A percentile compares a stretch with the other conserved stretches of the same genome.
Conservation (phyloP, 2,329 filamentous ascomycete genomes). For the Xylariaceae sp. region DNA sequence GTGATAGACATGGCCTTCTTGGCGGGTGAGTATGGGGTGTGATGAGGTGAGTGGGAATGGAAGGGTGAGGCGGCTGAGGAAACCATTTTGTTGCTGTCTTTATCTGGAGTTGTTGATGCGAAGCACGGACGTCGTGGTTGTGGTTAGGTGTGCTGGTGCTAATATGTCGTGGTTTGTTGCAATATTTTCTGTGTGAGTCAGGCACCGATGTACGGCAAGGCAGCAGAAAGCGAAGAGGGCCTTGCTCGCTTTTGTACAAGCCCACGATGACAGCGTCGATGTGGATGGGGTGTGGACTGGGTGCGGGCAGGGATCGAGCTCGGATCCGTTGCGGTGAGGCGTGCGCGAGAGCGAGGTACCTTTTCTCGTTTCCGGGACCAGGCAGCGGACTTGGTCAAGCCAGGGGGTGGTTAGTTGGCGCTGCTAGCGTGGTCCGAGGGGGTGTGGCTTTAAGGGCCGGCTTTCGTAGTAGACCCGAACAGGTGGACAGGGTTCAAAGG, state of each 20-base stretch:
- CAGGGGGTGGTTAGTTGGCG: conserved; percentile 19
- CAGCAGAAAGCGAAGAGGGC: conserved; percentile 25
- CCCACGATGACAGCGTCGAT: conserved; percentile 22
- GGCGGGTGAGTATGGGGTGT: conserved; percentile 41
- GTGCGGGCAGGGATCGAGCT: conserved; percentile 17
- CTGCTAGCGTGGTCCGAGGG: conserved; percentile 14
- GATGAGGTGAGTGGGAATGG: conserved; percentile 30
- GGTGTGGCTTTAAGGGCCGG: background rate
- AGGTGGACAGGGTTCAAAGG: conserved; percentile 6
- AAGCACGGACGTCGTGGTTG: conserved; percentile 4
- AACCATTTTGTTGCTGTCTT: conserved; percentile 34
- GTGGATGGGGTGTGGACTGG: conserved; percentile 22
- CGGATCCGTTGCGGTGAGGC: background rate
- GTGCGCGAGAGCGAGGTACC: background rate
- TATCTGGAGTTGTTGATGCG: conserved; percentile 7
- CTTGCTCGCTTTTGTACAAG: conserved; percentile 32
- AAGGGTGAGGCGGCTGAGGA: conserved; percentile 28
- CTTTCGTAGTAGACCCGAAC: background rate
- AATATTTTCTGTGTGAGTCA: conserved; percentile 34
- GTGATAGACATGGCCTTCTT: conserved; percentile 95
- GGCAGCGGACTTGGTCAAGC: conserved; percentile 16
- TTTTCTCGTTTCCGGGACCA: conserved; percentile 3
- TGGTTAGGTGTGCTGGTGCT: conserved; percentile 24
- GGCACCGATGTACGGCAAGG: conserved; percentile 35
- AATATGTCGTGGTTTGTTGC: conserved; percentile 30